Percentiles rank a stretch among this genome's conserved stretches.
These are phyloP conservation scores for Umbelopsis sp. DNA, from an alignment of 192 early-diverging fungal genomes.

Conservation along the genomic window DNA sequence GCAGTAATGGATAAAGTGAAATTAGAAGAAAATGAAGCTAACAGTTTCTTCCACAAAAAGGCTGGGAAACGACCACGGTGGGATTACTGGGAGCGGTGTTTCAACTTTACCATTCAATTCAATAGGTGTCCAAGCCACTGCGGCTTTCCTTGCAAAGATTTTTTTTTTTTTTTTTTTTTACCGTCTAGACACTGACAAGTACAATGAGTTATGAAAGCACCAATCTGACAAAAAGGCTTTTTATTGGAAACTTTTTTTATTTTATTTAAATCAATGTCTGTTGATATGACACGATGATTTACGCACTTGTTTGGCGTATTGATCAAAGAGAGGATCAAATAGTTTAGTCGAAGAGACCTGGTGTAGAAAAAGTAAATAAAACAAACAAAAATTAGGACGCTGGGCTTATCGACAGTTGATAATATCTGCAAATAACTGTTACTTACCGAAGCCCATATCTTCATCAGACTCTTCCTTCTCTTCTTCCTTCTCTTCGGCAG, in stretches of 20 bases:
- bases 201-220: background rate
- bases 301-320: background rate
- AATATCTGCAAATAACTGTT: background rate
- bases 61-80: slow-evolving; percentile 14
- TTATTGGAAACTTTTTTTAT: slow-evolving; percentile 5
- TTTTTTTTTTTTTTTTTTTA: background rate
- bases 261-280: slow-evolving; percentile 13
- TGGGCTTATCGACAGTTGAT: too few species aligned
- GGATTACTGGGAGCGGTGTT: slow-evolving; percentile 1
- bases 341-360: slow-evolving; percentile 55
- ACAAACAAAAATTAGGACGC: background rate
- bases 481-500: slow-evolving; percentile 54
- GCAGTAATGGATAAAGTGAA: background rate
- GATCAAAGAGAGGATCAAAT: background rate
- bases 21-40: background rate
- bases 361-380: background rate
- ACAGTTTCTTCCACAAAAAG: background rate
- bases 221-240: background rate
- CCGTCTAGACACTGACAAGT: too few species aligned
- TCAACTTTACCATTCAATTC: background rate
- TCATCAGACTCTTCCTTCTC: slow-evolving; percentile 76
- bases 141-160: background rate
- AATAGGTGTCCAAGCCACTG: slow-evolving; percentile 3
- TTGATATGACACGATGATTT: slow-evolving; percentile 16
- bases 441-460: slow-evolving; percentile 81